Evolutionary conservation across 2,329 filamentous ascomycete species (phyloP).

Genomic region (Colletotrichum limetticola): DNA sequence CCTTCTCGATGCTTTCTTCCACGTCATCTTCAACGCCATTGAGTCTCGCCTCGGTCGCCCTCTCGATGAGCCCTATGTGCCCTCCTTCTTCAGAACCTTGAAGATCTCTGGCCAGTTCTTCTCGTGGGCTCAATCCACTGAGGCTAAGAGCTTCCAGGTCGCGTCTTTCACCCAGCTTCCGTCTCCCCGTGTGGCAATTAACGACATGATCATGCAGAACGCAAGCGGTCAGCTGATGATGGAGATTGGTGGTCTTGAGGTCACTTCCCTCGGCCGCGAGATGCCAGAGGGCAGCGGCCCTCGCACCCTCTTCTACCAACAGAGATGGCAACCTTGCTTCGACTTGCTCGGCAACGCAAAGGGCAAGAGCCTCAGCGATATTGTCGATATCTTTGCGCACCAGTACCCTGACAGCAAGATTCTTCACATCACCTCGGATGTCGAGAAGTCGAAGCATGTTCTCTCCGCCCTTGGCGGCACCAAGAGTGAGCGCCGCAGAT

Average conservation of each 20-base stretch:
- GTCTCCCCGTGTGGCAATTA: constrained; percentile 40
- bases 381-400: constrained; percentile 39
- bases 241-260: constrained; percentile 38
- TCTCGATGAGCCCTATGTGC: constrained; percentile 40
- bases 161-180: constrained; percentile 37
- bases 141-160: not conserved
- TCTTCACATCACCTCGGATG: constrained; percentile 36
- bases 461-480: constrained; percentile 32
- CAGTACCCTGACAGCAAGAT: constrained; percentile 40
- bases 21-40: constrained; percentile 40
- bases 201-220: constrained; percentile 39
- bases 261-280: constrained; percentile 39
- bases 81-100: constrained; percentile 38
- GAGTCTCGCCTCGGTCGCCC: constrained; percentile 38
- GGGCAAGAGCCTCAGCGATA: constrained; percentile 31
- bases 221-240: constrained; percentile 37
- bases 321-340: constrained; percentile 40
- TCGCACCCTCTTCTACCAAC: constrained; percentile 39
- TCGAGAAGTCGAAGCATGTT: constrained; percentile 33
- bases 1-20: constrained; percentile 41
- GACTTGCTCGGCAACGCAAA: constrained; percentile 36
- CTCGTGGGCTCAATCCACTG: constrained; percentile 29
- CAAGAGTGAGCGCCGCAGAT: constrained; percentile 37
- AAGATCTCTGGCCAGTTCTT: constrained; percentile 39
- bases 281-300: constrained; percentile 35